Conservation (phyloP, 2,329 filamentous ascomycete genomes). For the Neophaeococcomyces mojaviensis region DNA sequence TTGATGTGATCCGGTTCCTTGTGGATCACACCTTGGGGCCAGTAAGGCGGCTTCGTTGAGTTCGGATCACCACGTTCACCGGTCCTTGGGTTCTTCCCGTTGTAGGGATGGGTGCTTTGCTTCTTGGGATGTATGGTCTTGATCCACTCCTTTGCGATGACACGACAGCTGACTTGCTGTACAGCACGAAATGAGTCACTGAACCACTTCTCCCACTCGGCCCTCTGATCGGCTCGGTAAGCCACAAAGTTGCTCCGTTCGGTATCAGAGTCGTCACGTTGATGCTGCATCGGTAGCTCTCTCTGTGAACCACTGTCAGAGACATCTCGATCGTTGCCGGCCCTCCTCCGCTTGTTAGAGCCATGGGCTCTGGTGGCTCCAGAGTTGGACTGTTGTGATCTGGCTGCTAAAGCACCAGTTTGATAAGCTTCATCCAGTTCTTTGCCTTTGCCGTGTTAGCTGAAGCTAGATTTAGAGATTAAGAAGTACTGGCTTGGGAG, state of each 20-base stretch:
- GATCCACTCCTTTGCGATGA: slow-evolving; percentile 40
- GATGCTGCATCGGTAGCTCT: slow-evolving; percentile 22
- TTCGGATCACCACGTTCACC: slow-evolving; percentile 33
- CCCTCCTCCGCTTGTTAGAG: slow-evolving; percentile 7
- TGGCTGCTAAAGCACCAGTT: neutral
- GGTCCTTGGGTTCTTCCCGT: slow-evolving; percentile 36
- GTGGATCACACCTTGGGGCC: slow-evolving; percentile 34
- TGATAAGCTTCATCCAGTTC: too few relatives aligned
- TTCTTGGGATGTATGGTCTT: slow-evolving; percentile 42
- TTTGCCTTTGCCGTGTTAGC: too few relatives aligned
- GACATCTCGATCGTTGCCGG: slow-evolving; percentile 5
- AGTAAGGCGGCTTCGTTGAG: slow-evolving; percentile 36
- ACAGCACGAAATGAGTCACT: slow-evolving; percentile 35
- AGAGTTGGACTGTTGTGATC: neutral
- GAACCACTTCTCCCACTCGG: slow-evolving; percentile 34
- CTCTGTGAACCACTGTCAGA: slow-evolving; percentile 28
- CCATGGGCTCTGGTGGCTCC: slow-evolving; percentile 9
- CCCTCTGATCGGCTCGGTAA: slow-evolving; percentile 30
- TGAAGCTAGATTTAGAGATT: neutral
- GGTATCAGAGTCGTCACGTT: neutral
- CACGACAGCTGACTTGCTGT: slow-evolving; percentile 40
- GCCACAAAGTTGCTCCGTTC: neutral
- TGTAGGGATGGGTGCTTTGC: slow-evolving; percentile 43
- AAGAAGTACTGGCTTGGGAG: neutral
- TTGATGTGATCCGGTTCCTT: slow-evolving; percentile 43